phyloP scores from a whole-genome alignment of 2,329 filamentous ascomycete genomes.

The Nothophaeocryptopus gaeumannii region DNA sequence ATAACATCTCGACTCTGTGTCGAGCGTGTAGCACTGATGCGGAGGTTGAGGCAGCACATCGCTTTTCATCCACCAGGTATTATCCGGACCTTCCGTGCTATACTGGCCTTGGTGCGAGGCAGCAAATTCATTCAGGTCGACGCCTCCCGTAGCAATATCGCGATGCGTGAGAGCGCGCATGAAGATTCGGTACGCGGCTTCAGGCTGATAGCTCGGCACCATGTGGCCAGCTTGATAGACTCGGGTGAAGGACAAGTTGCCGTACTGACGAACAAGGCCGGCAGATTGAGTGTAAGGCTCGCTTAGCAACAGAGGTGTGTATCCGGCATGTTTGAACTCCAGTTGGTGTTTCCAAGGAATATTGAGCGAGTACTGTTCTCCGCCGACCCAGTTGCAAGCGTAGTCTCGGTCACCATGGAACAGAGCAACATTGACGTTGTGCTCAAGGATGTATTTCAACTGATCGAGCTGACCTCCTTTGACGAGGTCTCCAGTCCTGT shows the following conservation, averaged over 20 bases:
- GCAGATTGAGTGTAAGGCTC: constrained; percentile 27
- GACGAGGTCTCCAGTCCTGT: constrained; percentile 43
- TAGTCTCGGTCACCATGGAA: constrained; percentile 66
- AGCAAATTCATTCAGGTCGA: constrained; percentile 21
- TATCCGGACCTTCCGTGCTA: constrained; percentile 25
- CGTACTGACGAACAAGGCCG: constrained; percentile 34
- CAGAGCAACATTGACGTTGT: constrained; percentile 59
- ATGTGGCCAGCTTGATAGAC: constrained; percentile 47
- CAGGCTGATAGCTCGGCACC: constrained; percentile 36
- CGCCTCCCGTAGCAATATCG: constrained; percentile 37
- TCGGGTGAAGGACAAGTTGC: constrained; percentile 43
- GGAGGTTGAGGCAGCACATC: constrained; percentile 29
- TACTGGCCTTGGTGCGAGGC: constrained; percentile 18
- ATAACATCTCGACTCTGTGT: constrained; percentile 19
- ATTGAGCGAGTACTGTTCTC: constrained; percentile 51
- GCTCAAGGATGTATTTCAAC: constrained; percentile 41
- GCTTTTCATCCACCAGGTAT: constrained; percentile 34
- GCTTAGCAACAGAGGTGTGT: constrained; percentile 36
- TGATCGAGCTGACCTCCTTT: constrained; percentile 37
- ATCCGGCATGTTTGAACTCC: constrained; percentile 51
- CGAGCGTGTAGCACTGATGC: constrained; percentile 29
- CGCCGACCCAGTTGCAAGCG: constrained; percentile 57
- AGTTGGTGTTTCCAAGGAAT: constrained; percentile 46
- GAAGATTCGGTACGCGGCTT: constrained; percentile 40
- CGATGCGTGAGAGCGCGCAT: constrained; percentile 34